A percentile compares a stretch with the other conserved stretches of the same genome.
Conservation (phyloP, 228 moss, liverwort and hornwort species). For the Sphagnum fallax region DNA sequence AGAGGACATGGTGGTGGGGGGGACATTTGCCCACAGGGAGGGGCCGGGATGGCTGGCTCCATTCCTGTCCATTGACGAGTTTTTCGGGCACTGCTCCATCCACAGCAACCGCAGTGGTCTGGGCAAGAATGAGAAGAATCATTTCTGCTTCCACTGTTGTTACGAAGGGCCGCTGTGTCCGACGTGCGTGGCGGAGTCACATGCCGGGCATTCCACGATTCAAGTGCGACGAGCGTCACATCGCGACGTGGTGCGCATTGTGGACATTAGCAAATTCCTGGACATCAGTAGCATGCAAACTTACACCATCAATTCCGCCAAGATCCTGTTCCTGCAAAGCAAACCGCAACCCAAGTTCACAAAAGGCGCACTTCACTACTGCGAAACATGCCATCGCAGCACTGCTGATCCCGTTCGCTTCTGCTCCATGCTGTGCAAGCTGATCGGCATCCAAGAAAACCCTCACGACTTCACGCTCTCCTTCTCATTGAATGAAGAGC, state of each 20-base stretch:
- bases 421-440: constrained; percentile 66
- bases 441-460: constrained; percentile 27
- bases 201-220: constrained; percentile 41
- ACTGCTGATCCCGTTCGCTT: constrained; percentile 52
- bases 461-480: constrained; percentile 37
- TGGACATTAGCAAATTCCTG: constrained; percentile 42
- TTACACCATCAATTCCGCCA: constrained; percentile 67
- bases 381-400: constrained; percentile 55
- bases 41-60: constrained; percentile 39
- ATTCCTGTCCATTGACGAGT: constrained; percentile 19
- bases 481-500: constrained; percentile 8
- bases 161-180: constrained; percentile 37
- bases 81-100: constrained; percentile 29
- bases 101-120: constrained; percentile 10
- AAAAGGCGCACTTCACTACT: constrained; percentile 46
- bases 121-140: constrained; percentile 66
- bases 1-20: not conserved
- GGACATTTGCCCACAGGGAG: constrained; percentile 18
- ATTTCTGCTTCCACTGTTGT: constrained; percentile 57
- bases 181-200: constrained; percentile 26
- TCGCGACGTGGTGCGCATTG: constrained; percentile 51
- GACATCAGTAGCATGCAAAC: constrained; percentile 53
- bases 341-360: constrained; percentile 55
- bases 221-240: constrained; percentile 70
- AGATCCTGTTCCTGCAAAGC: constrained; percentile 66